These are phyloP conservation scores for Backusella circina DNA, from an alignment of 192 early-diverging fungal species.

Conservation along the genomic window DNA sequence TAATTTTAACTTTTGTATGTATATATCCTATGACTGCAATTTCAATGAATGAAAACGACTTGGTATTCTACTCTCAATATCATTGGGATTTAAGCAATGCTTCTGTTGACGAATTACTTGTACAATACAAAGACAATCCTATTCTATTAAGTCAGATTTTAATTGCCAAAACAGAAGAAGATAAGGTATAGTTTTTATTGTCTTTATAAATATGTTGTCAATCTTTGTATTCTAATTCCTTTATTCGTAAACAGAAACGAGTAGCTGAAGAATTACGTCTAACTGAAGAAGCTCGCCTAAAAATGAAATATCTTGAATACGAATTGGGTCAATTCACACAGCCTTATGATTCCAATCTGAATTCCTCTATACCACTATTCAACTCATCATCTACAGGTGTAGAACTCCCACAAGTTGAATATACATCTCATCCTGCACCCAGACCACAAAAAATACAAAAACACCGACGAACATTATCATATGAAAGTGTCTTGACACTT, in stretches of 20 bases:
- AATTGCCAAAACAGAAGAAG: slow-evolving; percentile 3
- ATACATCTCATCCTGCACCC: neutral
- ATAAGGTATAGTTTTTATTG: neutral
- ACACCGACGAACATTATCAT: slow-evolving; percentile 2
- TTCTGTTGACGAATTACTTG: neutral
- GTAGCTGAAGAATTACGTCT: neutral
- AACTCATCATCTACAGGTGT: neutral
- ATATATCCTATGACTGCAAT: neutral
- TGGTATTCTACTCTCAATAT: neutral
- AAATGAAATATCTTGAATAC: slow-evolving; percentile 3
- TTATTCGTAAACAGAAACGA: slow-evolving; percentile 1
- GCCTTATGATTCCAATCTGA: neutral
- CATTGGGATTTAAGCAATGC: neutral
- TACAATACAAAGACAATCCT: neutral
- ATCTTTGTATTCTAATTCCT: neutral
- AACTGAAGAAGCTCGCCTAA: slow-evolving; percentile 4
- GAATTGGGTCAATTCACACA: neutral
- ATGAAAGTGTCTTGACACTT: neutral
- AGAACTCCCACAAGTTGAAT: neutral
- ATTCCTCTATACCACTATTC: neutral
- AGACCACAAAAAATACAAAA: neutral
- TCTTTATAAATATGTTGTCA: neutral
- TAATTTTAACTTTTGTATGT: neutral
- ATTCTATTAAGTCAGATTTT: neutral
- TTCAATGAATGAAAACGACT: neutral